A percentile compares a stretch with the other conserved stretches of the same genome.
Evolutionary conservation across 2,329 filamentous ascomycete species (phyloP).

Genomic region (Talaromyces piceae): DNA sequence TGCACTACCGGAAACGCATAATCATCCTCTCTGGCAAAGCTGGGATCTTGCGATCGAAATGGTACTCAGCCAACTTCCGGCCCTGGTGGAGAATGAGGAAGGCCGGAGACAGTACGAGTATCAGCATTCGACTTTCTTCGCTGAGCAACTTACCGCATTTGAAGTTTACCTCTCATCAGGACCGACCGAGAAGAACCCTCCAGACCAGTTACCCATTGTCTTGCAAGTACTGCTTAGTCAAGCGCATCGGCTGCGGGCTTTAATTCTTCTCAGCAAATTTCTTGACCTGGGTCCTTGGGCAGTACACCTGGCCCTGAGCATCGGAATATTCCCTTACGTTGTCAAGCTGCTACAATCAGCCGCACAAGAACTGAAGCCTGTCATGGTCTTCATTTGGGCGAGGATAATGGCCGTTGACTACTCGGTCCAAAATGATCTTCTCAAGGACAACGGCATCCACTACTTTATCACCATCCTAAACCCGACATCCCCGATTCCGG

Average conservation of each 20-base stretch:
- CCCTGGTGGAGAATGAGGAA: slow-evolving; percentile 70
- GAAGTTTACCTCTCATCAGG: slow-evolving; percentile 86
- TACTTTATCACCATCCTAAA: slow-evolving; percentile 94
- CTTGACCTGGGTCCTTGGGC: slow-evolving; percentile 95
- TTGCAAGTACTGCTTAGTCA: slow-evolving; percentile 93
- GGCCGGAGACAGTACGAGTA: slow-evolving; percentile 76
- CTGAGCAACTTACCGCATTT: slow-evolving; percentile 93
- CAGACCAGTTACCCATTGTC: slow-evolving; percentile 92
- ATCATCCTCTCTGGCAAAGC: slow-evolving; percentile 91
- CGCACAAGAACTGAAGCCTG: slow-evolving; percentile 86
- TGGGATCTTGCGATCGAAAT: slow-evolving; percentile 98
- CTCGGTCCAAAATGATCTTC: slow-evolving; percentile 82
- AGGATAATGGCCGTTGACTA: slow-evolving; percentile 91
- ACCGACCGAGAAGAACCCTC: slow-evolving; percentile 75
- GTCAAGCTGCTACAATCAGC: slow-evolving; percentile 93
- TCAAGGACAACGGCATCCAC: slow-evolving; percentile 94
- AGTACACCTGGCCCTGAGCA: slow-evolving; percentile 93
- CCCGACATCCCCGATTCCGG: slow-evolving; percentile 71
- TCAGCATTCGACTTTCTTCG: slow-evolving; percentile 90
- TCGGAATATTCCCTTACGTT: slow-evolving; percentile 98
- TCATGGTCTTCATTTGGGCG: slow-evolving; percentile 99
- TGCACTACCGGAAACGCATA: slow-evolving; percentile 84
- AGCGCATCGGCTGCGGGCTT: slow-evolving; percentile 80
- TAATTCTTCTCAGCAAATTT: slow-evolving; percentile 89
- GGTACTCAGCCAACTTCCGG: slow-evolving; percentile 81